A percentile compares a stretch with the other conserved stretches of the same genome.
These are phyloP conservation scores for Mycena alexandri DNA, from an alignment of 768 basidiomycete genomes.

Conservation along the genomic window DNA sequence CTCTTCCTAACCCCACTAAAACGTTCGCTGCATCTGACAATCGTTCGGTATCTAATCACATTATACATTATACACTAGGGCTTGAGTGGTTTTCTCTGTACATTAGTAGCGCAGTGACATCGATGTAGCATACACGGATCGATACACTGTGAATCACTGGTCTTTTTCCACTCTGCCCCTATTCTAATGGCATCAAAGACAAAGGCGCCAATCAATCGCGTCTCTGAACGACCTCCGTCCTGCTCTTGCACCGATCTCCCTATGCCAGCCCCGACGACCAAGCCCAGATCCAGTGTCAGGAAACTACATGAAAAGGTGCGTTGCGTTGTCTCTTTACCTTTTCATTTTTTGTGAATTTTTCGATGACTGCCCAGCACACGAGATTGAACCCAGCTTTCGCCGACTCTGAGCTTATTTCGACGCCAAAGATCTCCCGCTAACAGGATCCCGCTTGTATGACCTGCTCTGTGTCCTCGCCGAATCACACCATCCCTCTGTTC, in stretches of 20 bases:
- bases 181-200: too few relatives aligned
- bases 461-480: too few relatives aligned
- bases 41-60: background rate
- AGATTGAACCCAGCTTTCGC: background rate
- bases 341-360: too few relatives aligned
- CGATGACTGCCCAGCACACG: background rate
- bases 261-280: too few relatives aligned
- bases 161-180: background rate
- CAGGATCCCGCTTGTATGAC: background rate
- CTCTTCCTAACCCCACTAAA: background rate
- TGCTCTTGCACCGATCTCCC: too few relatives aligned
- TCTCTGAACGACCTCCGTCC: too few relatives aligned
- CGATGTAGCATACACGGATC: slow-evolving; percentile 30
- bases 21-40: background rate
- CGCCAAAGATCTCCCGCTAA: background rate
- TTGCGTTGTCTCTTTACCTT: too few relatives aligned
- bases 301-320: too few relatives aligned
- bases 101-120: slow-evolving; percentile 8
- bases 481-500: too few relatives aligned
- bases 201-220: too few relatives aligned
- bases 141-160: too few relatives aligned
- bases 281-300: too few relatives aligned
- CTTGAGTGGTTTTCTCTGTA: slow-evolving; percentile 7
- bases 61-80: background rate
- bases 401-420: background rate